Evolutionary conservation across 106 monocot species (phyloP), one percentile per base, ranked within the genome.

Genomic region (Dactylorhiza incarnata): DNA sequence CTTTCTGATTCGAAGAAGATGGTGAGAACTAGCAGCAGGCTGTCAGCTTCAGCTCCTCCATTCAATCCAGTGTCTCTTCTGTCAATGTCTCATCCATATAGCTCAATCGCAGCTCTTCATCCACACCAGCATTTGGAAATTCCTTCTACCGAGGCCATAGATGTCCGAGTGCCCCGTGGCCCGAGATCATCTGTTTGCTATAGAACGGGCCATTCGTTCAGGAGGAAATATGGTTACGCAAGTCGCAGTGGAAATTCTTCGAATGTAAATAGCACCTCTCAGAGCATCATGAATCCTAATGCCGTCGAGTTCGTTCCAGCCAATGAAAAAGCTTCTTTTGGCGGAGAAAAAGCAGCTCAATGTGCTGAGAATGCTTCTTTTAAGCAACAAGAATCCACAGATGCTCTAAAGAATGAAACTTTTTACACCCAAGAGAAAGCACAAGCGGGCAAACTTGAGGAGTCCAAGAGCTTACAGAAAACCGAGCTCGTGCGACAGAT

Each of bases 21-120:
- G 2, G 54, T 46, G 26, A 80, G 52, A 71, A 80, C 61, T 56
- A 79, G 75, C 74, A 93, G 96, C 81, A 97, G 89, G 72, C 86
- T 97, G 23, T 97, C 96, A 76, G 96, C 96, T 80, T 91, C 89
- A 12, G 96, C 96, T 62, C 89, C 88, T 70, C 96, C 96, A 55
- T 97, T 93, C 74, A 93, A 84, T 76, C 96, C 96, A 48, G 77
- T 85, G 59, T 87, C 86, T 4, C 48, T 90, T 9, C 66, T 90
- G 50, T 82, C 92, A 11, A 73, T 79, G 77, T 59, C 87, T 13
- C 87, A 90, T 79, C 76, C 87, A n/a, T 88, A 83, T 71, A 85
- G 73, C 56, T 81, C 93, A 12, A 73, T 51, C 37, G 55, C 82
- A 58, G 45, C 69, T 71, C 48, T 5, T 25, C 23, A 17, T 0